Conservation (phyloP, 2,329 filamentous ascomycete genomes). For the Neurospora crassa region DNA sequence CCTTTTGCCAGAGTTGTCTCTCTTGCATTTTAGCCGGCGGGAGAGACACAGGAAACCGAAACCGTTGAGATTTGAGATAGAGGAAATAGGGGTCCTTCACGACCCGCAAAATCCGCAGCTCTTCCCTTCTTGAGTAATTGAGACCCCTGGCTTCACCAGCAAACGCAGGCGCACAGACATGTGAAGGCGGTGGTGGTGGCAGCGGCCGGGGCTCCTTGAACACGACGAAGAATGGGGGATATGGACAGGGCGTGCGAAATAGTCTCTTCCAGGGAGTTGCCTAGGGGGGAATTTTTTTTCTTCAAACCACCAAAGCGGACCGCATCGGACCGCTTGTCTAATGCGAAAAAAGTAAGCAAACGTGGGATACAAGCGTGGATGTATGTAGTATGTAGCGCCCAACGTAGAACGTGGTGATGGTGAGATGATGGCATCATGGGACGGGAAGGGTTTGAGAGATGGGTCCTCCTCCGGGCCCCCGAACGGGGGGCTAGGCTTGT, state of each 20-base stretch:
- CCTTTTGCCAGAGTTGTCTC: background rate
- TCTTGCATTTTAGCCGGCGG: background rate
- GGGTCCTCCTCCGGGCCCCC: background rate
- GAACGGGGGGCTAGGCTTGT: background rate
- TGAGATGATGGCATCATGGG: background rate
- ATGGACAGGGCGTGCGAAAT: background rate
- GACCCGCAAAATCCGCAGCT: background rate
- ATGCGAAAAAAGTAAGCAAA: background rate
- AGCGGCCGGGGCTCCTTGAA: background rate
- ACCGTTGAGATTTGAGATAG: background rate
- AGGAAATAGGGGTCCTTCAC: background rate
- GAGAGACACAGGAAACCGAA: background rate
- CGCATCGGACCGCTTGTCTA: background rate
- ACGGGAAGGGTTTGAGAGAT: background rate
- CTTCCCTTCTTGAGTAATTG: background rate
- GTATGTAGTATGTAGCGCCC: background rate
- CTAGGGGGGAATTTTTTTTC: background rate
- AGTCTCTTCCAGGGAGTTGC: background rate
- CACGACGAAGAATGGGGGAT: background rate
- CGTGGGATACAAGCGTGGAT: background rate
- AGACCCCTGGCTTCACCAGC: background rate
- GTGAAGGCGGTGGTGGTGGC: background rate
- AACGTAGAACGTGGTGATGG: background rate
- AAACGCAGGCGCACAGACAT: background rate
- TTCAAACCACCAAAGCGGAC: background rate